phyloP scores from a whole-genome alignment of 2,329 filamentous ascomycete species.

The Nigrograna mackinnonii region DNA sequence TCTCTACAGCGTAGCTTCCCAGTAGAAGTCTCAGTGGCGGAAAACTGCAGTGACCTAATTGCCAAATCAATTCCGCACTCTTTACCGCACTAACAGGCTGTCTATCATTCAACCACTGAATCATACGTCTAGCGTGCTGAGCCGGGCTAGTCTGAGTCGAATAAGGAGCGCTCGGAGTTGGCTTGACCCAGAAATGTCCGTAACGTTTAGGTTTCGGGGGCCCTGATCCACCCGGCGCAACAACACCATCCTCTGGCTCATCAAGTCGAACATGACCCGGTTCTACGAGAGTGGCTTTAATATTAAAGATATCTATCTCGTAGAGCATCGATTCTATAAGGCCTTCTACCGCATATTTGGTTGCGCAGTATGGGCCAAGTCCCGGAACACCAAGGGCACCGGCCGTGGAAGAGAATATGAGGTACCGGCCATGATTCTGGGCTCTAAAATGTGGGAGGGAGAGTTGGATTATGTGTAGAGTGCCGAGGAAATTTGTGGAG shows the following conservation, averaged over 20 bases:
- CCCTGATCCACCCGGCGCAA: constrained; percentile 21
- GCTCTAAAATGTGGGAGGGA: constrained; percentile 86
- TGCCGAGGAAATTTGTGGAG: constrained; percentile 97
- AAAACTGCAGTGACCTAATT: constrained; percentile 92
- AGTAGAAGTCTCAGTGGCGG: constrained; percentile 85
- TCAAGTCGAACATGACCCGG: constrained; percentile 87
- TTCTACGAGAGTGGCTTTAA: constrained; percentile 92
- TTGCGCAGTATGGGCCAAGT: constrained; percentile 91
- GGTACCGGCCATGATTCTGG: constrained; percentile 74
- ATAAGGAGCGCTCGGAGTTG: constrained; percentile 77
- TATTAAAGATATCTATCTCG: constrained; percentile 87
- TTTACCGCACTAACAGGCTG: constrained; percentile 93
- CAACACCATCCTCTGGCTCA: constrained; percentile 64
- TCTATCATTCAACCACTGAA: constrained; percentile 91
- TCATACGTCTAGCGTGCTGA: constrained; percentile 84
- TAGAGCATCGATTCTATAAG: constrained; percentile 96
- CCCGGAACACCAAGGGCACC: constrained; percentile 94
- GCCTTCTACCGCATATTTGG: constrained; percentile 95
- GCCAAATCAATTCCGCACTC: constrained; percentile 90
- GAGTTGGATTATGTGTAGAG: constrained; percentile 87
- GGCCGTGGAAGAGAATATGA: constrained; percentile 92
- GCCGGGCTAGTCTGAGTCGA: constrained; percentile 77
- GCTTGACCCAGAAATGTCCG: constrained; percentile 90
- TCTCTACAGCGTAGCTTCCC: constrained; percentile 94
- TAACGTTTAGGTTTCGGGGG: constrained; percentile 69